Evolutionary conservation across 2,329 filamentous ascomycete species (phyloP).

Genomic region (Sporothrix curviconia): DNA sequence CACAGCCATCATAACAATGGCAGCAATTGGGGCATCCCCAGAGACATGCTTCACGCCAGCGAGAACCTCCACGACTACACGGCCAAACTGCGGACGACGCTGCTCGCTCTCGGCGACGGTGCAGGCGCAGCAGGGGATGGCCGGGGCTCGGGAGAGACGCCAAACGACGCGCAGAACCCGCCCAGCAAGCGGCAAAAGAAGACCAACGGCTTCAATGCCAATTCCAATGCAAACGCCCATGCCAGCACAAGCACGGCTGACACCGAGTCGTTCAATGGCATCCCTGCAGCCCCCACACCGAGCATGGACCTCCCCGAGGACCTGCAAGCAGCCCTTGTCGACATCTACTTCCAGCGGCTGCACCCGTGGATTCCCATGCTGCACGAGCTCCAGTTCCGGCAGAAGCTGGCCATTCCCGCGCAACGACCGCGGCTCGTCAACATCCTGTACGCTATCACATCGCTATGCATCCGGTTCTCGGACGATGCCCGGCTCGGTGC

Average conservation of each 20-base stretch:
- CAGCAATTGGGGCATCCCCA: no score
- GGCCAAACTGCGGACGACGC: background rate
- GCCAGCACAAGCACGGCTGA: background rate
- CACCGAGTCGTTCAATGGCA: no score
- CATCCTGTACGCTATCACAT: slow-evolving; percentile 33
- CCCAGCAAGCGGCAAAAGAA: background rate
- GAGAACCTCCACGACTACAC: background rate
- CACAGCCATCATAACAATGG: no score
- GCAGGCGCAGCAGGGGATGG: background rate
- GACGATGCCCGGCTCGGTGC: slow-evolving; percentile 19
- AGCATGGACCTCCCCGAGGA: background rate
- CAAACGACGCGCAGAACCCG: background rate
- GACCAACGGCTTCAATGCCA: no score
- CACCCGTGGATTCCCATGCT: slow-evolving; percentile 36
- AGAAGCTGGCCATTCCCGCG: slow-evolving; percentile 18
- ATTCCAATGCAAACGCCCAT: background rate
- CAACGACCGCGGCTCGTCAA: slow-evolving; percentile 23
- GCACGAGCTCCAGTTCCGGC: slow-evolving; percentile 29
- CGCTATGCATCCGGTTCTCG: slow-evolving; percentile 30
- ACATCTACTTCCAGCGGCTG: slow-evolving; percentile 31
- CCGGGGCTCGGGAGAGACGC: no score
- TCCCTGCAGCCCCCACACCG: no score
- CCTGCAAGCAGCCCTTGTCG: slow-evolving; percentile 26
- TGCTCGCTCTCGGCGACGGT: background rate
- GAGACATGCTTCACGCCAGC: background rate